Base-by-base conservation (phyloP, 306 rosid species). In the Adenanthera pavonina region DNA sequence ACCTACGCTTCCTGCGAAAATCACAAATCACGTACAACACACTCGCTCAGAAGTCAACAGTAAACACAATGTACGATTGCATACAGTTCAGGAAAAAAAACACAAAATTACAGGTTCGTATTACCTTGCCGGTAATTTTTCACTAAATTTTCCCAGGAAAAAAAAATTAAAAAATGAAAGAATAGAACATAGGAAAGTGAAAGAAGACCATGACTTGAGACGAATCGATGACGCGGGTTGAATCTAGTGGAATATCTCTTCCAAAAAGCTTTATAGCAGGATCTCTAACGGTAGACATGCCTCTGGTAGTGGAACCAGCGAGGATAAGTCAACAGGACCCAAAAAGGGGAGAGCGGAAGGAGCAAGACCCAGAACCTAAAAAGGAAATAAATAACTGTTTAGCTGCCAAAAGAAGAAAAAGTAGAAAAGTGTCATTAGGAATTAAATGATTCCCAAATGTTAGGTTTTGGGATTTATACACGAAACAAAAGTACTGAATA, bases 261-360 rank as follows among this genome's bases (percentile, higher is more conserved):
- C 89, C 91, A 83, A 87, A 87, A 62, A 80, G 92, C 87, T 89
- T 91, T 81, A 82, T 85, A 56, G 92, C 80, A 56, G 87, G 88
- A 89, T 84, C 92, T 84, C 73, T 76, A 36, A 66, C 67, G 65
- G 80, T 73, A 80, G 85, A 85, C 92, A 90, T 83, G 74, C 77
- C 85, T 69, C 79, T 16, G 15, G 16, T 9, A 34, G 67, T 62
- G 49, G 53, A 52, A 79, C 13, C 35, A 12, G 25, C 0, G 5
- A 65, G 15, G 16, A 2, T 2, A 7, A 10, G 56, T 35, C 10
- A 52, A 80, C 6, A 25, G 13, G 15, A 69, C 30, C 15, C 76
- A 38, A 57, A 74, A 79, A 71, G 72, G 77, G 57, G 25, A 73
- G 76, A 78, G 72, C 76, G 25, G 75, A 17, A 16, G 47, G 74